A percentile compares a stretch with the other conserved stretches of the same genome.
Conservation (phyloP, 1,284 basidiomycete genomes). For the Ceratorhiza oryzae-sativae region DNA sequence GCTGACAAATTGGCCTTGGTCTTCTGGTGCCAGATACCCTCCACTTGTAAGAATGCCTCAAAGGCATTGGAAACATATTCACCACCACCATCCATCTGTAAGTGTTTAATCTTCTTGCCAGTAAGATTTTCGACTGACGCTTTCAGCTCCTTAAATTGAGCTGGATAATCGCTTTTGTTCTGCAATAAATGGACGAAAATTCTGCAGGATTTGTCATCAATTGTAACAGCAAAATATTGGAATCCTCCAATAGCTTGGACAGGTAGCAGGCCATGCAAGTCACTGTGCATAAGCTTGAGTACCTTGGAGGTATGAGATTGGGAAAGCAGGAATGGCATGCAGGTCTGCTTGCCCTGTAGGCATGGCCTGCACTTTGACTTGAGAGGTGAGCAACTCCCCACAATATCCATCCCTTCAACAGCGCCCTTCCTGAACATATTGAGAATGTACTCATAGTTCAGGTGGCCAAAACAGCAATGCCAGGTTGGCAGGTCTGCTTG, state of each 20-base stretch:
- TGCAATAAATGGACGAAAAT: conserved; percentile 2
- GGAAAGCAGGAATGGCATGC: conserved; percentile 1
- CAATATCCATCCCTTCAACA: conserved; percentile 9
- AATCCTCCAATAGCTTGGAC: neutral
- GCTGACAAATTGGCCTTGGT: conserved; percentile 30
- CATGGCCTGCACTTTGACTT: conserved; percentile 1
- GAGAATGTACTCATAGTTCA: conserved; percentile 21
- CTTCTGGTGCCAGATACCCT: conserved; percentile 46
- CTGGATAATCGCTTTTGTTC: neutral
- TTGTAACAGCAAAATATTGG: conserved; percentile 4
- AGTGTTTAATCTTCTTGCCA: conserved; percentile 39
- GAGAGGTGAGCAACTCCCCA: conserved; percentile 3
- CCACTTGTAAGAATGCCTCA: conserved; percentile 28
- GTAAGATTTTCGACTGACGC: conserved; percentile 44
- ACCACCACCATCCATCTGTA: conserved; percentile 46
- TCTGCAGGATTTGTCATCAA: conserved; percentile 14
- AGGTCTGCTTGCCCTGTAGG: conserved; percentile 36
- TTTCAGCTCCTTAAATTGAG: conserved; percentile 49
- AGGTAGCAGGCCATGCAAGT: neutral
- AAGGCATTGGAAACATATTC: conserved; percentile 43
- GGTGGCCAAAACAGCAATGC: conserved; percentile 6
- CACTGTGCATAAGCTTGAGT: conserved; percentile 50
- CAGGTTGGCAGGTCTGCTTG: conserved; percentile 12
- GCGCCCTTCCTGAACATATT: conserved; percentile 10
- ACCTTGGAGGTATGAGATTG: neutral